Evolutionary conservation across 1,284 basidiomycete genomes (phyloP).

Genomic region (Pseudozyma sp.): DNA sequence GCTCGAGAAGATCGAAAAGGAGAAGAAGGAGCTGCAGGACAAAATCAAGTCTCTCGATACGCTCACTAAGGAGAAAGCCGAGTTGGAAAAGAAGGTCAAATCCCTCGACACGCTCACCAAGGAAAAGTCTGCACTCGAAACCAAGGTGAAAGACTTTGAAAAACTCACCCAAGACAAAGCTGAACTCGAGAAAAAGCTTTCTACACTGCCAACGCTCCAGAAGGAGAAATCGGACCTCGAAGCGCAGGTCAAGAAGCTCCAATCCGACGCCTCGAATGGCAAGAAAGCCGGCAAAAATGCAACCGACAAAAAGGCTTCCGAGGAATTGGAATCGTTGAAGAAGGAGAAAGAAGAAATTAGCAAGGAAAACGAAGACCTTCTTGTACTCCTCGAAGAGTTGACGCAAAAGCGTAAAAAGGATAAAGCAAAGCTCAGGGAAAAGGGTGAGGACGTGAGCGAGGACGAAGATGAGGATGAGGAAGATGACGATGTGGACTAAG

Average conservation of each 20-base stretch:
- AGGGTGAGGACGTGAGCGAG: constrained; percentile 79
- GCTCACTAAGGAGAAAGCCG: constrained; percentile 11
- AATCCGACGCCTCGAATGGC: constrained; percentile 1
- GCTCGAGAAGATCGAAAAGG: constrained; percentile 27
- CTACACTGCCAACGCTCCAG: constrained; percentile 78
- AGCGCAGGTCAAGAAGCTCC: constrained; percentile 13
- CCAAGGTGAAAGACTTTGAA: constrained; percentile 16
- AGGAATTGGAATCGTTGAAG: constrained; percentile 20
- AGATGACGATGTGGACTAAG: constrained; percentile 73
- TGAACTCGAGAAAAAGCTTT: constrained; percentile 72
- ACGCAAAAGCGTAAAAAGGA: constrained; percentile 84
- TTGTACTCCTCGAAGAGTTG: constrained; percentile 93
- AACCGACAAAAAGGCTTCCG: too few species aligned
- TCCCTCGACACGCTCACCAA: constrained; percentile 20
- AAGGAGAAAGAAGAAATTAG: constrained; percentile 76
- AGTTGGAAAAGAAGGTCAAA: constrained; percentile 27
- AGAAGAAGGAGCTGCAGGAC: constrained; percentile 55
- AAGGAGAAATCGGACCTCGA: constrained; percentile 21
- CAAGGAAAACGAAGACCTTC: constrained; percentile 93
- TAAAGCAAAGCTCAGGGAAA: constrained; percentile 79
- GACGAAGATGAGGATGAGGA: constrained; percentile 84
- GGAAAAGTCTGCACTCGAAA: constrained; percentile 31
- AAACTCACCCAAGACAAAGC: constrained; percentile 44
- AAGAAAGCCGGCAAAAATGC: background rate
- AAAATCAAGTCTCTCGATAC: constrained; percentile 53